These are phyloP conservation scores for Colletotrichum incanum DNA, from an alignment of 2,329 filamentous ascomycete genomes.

Conservation along the genomic window DNA sequence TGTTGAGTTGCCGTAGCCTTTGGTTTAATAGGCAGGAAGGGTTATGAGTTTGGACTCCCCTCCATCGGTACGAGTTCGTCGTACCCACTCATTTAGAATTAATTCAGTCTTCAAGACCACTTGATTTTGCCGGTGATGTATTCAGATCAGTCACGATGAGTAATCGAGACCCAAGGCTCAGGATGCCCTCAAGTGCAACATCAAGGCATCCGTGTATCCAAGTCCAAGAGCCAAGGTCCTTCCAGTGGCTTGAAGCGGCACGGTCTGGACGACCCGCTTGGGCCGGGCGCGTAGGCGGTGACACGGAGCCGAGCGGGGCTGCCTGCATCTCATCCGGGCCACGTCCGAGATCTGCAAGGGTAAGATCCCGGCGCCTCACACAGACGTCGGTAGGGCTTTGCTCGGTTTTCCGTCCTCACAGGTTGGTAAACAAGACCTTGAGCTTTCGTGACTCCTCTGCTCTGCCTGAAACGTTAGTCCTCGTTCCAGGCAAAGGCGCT, in stretches of 20 bases:
- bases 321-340: background rate
- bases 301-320: constrained; percentile 12
- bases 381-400: background rate
- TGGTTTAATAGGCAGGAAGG: constrained; percentile 33
- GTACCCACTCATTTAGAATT: constrained; percentile 19
- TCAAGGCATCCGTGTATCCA: background rate
- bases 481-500: background rate
- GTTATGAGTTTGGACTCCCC: constrained; percentile 28
- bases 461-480: background rate
- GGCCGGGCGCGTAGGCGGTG: constrained; percentile 14
- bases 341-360: background rate
- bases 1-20: constrained; percentile 15
- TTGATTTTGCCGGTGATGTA: background rate
- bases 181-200: background rate
- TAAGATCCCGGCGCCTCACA: background rate
- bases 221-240: background rate
- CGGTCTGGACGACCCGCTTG: constrained; percentile 20
- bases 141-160: background rate
- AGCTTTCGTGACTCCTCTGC: background rate
- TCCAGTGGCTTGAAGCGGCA: background rate
- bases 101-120: constrained; percentile 23
- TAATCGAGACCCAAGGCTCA: background rate
- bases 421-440: background rate
- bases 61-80: constrained; percentile 3
- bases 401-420: background rate